Base-by-base conservation (phyloP, 2,329 filamentous ascomycete genomes). In the Claviceps arundinis region DNA sequence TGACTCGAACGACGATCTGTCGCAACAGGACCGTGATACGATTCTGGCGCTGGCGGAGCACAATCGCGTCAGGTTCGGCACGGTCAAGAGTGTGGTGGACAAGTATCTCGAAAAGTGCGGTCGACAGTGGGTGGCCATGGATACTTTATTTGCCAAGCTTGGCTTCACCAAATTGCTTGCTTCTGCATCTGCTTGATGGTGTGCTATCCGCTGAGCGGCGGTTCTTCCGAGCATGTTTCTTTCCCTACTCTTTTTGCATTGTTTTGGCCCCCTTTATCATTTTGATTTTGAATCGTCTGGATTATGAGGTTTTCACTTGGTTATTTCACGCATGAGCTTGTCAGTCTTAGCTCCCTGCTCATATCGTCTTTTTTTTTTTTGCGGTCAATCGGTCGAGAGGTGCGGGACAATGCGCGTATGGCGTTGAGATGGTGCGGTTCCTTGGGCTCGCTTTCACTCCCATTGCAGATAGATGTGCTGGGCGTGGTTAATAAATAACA, bases 91-190 rank as follows among this genome's bases (percentile, higher is more conserved):
- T 6, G 81, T 89, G 14, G 87, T 95, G 5, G 88, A 91, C 57
- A 81, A 73, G 62, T 94, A 95, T 69, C 69, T 95, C 60, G 88
- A 89, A 62, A 93, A 91, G 71, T 95, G 89, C 67, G 90, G 90
- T 26, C 75, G 88, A 60, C 86, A 89, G 68, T 95, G 89, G 88
- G 90, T 96, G 50, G 85, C 88, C 59, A 96, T 95, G 90, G 89
- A 93, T 68, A 83, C 75, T 58, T 69, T 96, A 57, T 96, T 95
- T 74, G 77, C 79, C 24, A 83, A 82, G 66, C 61, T 84, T 42
- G 80, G 81, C 9, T 80, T 81, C 62, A 68, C 65, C 58, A 68
- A 68, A 57, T 50, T 62, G 43, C 37, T 61, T 50, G 54, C 54
- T 14, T 49, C 50, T 14, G 52, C 44, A 34, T 56, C 41, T 30